Evolutionary conservation across 257 asterid species (phyloP).

Genomic region (Scutellaria baicalensis): DNA sequence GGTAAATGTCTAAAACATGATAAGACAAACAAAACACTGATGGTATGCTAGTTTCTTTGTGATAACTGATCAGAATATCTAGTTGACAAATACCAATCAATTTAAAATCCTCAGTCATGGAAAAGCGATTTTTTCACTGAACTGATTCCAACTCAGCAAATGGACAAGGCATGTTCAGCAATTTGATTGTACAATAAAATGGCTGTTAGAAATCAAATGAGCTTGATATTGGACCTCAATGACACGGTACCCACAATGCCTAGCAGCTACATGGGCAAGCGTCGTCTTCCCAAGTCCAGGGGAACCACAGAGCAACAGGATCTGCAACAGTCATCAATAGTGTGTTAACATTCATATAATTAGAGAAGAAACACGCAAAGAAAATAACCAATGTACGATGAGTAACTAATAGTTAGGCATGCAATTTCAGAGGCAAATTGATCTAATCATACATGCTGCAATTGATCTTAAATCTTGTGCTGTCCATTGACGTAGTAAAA

Average conservation of each 20-base stretch:
- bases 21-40: background rate
- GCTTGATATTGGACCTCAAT: constrained; percentile 63
- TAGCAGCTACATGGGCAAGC: constrained; percentile 97
- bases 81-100: background rate
- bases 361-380: background rate
- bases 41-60: background rate
- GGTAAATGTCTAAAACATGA: background rate
- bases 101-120: background rate
- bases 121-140: background rate
- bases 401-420: background rate
- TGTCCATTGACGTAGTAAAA: background rate
- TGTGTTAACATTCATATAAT: constrained; percentile 5
- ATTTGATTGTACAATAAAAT: constrained; percentile 12
- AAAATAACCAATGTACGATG: background rate
- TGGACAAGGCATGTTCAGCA: constrained; percentile 3
- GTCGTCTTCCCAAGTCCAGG: constrained; percentile 99
- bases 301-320: constrained; percentile 94
- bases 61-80: background rate
- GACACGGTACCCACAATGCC: constrained; percentile 95
- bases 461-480: constrained; percentile 3
- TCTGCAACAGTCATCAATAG: constrained; percentile 37
- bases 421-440: constrained; percentile 8
- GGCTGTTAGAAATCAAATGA: constrained; percentile 12
- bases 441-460: background rate
- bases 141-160: constrained; percentile 6